Conservation (phyloP, 371 early-diverging fungal genomes). For the Apophysomyces trapeziformis region DNA sequence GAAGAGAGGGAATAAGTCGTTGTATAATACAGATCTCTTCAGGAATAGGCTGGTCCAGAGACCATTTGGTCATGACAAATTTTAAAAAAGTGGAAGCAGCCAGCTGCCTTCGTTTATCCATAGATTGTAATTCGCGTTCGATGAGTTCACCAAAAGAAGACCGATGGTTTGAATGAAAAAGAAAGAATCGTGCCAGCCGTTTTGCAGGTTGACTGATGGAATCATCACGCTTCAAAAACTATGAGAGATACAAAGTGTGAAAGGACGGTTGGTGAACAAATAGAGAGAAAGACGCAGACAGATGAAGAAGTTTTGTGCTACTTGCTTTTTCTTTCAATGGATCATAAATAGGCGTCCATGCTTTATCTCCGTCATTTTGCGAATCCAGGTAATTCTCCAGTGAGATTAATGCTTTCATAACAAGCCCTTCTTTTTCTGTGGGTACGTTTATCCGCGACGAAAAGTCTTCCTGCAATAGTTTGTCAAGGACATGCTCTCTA, state of each 20-base stretch:
- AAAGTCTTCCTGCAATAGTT: neutral
- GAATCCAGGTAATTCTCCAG: neutral
- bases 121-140: neutral
- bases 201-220: neutral
- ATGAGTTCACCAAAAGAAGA: constrained; percentile 3
- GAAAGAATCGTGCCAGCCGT: neutral
- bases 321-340: constrained; percentile 2
- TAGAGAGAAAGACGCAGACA: neutral
- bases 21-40: neutral
- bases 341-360: neutral
- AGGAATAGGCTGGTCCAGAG: neutral
- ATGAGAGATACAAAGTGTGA: neutral
- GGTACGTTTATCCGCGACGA: neutral
- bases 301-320: neutral
- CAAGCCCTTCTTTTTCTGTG: neutral
- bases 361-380: neutral
- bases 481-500: constrained; percentile 4
- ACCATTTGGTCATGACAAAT: neutral
- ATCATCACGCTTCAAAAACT: neutral
- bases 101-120: constrained; percentile 10
- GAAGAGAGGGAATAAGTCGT: neutral
- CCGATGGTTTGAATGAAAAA: neutral
- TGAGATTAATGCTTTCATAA: neutral
- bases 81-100: neutral
- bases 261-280: neutral